Base-by-base conservation (phyloP, 176 grass and related monocot species). In the Metroxylon sagu region DNA sequence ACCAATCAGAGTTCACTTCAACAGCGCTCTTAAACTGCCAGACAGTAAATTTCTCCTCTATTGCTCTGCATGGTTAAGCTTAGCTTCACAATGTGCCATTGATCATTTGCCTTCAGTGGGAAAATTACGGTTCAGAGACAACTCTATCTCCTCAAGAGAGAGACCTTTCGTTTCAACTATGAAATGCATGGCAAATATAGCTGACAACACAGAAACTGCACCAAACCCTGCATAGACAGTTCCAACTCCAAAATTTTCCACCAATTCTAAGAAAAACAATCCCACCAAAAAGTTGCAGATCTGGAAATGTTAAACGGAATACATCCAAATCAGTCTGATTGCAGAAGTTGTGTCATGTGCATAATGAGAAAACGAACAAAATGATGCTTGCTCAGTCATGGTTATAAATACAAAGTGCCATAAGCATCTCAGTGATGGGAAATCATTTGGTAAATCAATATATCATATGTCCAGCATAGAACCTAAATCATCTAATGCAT, bases 141-240 rank as follows among this genome's bases (percentile, higher is more conserved):
- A 61, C 76, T 98, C 93, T 53, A 98, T 98, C 80, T 98, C 84
- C 76, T 98, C 93, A 39, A 92, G 87, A 0, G 87, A 98, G 74
- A 81, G 81, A 14, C 93, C 93, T 83, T 85, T 82, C n/a, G 93
- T 98, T 78, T 98, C 93, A 18, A 92, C 78, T 62, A 98, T 83
- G 66, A 92, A 98, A 67, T 85, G 85, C 50, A 79, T 78, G 16
- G 87, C 84, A 12, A 92, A 98, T 72, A 74, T 23, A 19, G 87
- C 87, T 7, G 84, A 80, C 52, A 92, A 54, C 56, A 85, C 79
- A 68, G 93, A 98, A 18, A 98, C 69, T 14, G 66, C 93, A 51
- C 81, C 84, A 26, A 98, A 98, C 49, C 65, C 64, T 71, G 78
- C 74, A 83, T 98, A 97, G 16, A 98, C 93, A 50, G 87, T 35